Evolutionary conservation across 257 asterid genomes (phyloP).

Genomic region (Misopates orontium): DNA sequence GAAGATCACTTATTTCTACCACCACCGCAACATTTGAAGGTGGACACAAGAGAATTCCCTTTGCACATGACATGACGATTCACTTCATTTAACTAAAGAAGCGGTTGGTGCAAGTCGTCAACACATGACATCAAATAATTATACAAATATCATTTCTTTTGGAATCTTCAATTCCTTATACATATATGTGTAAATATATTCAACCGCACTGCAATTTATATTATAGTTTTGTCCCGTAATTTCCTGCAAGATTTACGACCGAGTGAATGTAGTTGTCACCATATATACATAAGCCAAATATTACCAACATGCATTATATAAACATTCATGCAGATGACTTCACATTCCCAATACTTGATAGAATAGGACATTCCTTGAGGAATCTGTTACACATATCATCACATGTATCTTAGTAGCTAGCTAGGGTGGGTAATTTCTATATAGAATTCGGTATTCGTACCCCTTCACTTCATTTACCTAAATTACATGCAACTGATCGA

Average conservation of each 20-base stretch:
- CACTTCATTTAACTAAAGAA: not conserved
- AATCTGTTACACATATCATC: not conserved
- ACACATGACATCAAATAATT: slow-evolving; percentile 2
- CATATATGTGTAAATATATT: not conserved
- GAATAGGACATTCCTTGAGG: not conserved
- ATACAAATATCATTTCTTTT: not conserved
- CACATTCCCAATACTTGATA: not conserved
- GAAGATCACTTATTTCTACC: not conserved
- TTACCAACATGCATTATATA: not conserved
- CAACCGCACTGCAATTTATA: slow-evolving; percentile 11
- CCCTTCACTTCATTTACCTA: not conserved
- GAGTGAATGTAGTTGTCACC: too few species aligned
- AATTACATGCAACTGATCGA: not conserved
- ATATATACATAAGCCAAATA: not conserved
- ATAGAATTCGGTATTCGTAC: not conserved
- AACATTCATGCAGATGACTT: not conserved
- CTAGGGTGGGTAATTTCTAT: not conserved
- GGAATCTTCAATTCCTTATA: not conserved
- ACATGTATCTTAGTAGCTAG: not conserved
- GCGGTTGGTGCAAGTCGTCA: not conserved
- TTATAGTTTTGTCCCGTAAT: not conserved
- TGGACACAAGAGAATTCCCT: not conserved
- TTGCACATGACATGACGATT: not conserved
- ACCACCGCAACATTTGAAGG: not conserved
- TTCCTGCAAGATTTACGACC: not conserved